phyloP scores from a whole-genome alignment of 2,329 filamentous ascomycete genomes.

The Apiospora saccharicola region DNA sequence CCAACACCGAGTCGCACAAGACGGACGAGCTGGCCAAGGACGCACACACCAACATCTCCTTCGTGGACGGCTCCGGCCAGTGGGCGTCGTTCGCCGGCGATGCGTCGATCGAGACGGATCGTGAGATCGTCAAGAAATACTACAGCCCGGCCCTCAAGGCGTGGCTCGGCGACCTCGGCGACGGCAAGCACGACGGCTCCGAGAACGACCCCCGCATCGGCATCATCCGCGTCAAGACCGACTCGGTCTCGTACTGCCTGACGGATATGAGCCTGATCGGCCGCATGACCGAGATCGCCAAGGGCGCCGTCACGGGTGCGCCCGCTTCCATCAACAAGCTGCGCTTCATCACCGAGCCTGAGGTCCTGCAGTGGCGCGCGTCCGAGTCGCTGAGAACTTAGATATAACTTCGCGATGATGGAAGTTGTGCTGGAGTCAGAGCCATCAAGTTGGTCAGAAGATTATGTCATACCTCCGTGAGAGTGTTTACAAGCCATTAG shows the following conservation, averaged over 20 bases:
- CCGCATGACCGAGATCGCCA: constrained; percentile 73
- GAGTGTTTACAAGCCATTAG: background rate
- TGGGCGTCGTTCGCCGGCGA: constrained; percentile 88
- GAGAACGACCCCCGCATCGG: constrained; percentile 83
- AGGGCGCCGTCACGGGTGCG: constrained; percentile 77
- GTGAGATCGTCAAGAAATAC: constrained; percentile 73
- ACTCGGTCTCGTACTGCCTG: constrained; percentile 76
- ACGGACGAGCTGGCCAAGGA: constrained; percentile 79
- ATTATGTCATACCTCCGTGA: no score
- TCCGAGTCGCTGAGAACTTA: background rate
- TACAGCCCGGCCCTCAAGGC: constrained; percentile 79
- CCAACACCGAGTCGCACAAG: constrained; percentile 90
- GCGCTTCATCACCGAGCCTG: constrained; percentile 72
- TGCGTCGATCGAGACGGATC: constrained; percentile 74
- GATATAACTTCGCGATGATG: background rate
- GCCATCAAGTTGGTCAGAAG: background rate
- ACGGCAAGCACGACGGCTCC: constrained; percentile 83
- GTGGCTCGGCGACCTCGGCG: constrained; percentile 86
- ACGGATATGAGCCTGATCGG: constrained; percentile 68
- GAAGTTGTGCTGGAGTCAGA: background rate
- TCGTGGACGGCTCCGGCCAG: constrained; percentile 77
- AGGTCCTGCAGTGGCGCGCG: constrained; percentile 65
- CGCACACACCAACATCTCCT: constrained; percentile 80
- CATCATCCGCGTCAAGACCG: constrained; percentile 78
- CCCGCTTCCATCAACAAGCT: constrained; percentile 77